Evolutionary conservation across 2,329 filamentous ascomycete species (phyloP), one percentile per base, ranked within the genome.

Genomic region (Colletotrichum truncatum): DNA sequence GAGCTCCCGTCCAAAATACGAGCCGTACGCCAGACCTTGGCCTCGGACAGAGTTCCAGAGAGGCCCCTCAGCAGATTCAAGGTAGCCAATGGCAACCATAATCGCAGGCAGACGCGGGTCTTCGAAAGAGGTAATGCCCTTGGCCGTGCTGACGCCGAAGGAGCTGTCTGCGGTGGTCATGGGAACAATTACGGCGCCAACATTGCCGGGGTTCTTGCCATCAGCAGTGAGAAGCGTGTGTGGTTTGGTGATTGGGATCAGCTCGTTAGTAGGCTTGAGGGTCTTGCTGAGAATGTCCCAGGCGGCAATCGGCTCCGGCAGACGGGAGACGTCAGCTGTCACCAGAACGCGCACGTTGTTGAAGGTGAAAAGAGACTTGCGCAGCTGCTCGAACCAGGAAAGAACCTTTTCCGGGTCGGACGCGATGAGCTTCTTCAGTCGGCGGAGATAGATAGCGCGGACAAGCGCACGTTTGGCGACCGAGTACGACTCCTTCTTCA

Each of bases 161-260:
- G 94, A 98, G 43, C 93, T 97, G 80, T 99, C 96, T 54, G 98
- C 91, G 1, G 94, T 92, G 0, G 93, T 89, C 89, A 99, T 96
- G 14, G 96, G 94, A 21, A 98, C 87, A 57, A 99, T 87, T 70
- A 93, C 91, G 30, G 91, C 88, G 30, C 88, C 88, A 34, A 92
- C 84, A 5, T 88, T 87, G 12, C 96, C 96, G 0, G 94, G 92
- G 6, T 87, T 88, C 56, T 85, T 85, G 14, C 94, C 96, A 58
- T 93, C 89, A 0, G 88, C 83, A 68, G 89, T 97, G 58, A 97
- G 88, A n/a, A 93, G 84, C 38, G 88, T 85, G 54, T 87, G 84
- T 8, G 90, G 87, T 69, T 89, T 87, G 64, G 91, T 88, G 51
- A 98, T 90, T 1, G 93, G 90, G 12, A 89, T 83, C 58, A 97